Evolutionary conservation across 257 asterid species (phyloP).

Genomic region (Nicotiana noctiflora): DNA sequence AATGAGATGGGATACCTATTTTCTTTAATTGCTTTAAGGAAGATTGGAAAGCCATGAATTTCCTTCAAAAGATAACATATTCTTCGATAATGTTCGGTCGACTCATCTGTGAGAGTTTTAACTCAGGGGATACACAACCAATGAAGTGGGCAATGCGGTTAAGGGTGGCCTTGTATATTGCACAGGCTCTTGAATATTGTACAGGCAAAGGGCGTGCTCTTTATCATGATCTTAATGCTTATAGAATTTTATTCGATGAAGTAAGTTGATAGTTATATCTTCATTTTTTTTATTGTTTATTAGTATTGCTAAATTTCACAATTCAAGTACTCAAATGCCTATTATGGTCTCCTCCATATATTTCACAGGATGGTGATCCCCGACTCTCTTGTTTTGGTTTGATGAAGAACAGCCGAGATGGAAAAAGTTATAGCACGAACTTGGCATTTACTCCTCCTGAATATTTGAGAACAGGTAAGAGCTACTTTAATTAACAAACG

Average conservation of each 20-base stretch:
- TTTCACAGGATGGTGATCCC: constrained; percentile 70
- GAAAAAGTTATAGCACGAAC: constrained; percentile 78
- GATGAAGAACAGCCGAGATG: constrained; percentile 72
- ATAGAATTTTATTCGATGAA: constrained; percentile 4
- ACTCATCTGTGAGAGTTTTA: background rate
- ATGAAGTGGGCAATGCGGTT: constrained; percentile 82
- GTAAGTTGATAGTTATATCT: background rate
- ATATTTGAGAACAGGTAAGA: constrained; percentile 55
- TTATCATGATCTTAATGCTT: constrained; percentile 44
- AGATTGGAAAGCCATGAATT: background rate
- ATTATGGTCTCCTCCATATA: background rate
- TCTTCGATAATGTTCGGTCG: background rate
- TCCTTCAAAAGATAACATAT: background rate
- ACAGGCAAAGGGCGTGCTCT: constrained; percentile 44
- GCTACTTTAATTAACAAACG: background rate
- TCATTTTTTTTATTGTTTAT: background rate
- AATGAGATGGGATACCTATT: background rate
- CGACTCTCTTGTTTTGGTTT: constrained; percentile 72
- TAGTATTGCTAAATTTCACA: background rate
- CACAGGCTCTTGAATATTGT: constrained; percentile 60
- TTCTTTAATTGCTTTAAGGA: background rate
- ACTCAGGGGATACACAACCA: constrained; percentile 66
- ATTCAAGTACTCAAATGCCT: constrained; percentile 2
- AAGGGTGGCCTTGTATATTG: constrained; percentile 59
- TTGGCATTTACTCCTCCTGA: constrained; percentile 81